phyloP scores from a whole-genome alignment of 768 basidiomycete species.

The Cystofilobasidium macerans region DNA sequence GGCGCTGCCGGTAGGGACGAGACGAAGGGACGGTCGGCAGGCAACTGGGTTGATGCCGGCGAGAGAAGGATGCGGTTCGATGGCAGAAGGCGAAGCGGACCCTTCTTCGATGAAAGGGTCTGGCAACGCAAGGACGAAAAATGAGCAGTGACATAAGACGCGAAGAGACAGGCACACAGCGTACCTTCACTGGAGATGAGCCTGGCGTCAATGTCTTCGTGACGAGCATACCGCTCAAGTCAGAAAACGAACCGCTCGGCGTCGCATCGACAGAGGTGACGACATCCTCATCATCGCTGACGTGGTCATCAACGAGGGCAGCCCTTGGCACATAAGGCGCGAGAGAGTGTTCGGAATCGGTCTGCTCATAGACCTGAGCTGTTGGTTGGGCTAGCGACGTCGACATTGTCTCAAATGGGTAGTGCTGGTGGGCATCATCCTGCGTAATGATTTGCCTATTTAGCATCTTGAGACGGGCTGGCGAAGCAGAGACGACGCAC shows the following conservation, averaged over 20 bases:
- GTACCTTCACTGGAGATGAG: neutral
- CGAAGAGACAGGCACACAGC: no score
- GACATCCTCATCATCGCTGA: neutral
- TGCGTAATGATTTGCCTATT: no score
- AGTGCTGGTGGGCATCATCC: conserved; percentile 1
- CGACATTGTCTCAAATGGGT: neutral
- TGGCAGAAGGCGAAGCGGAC: neutral
- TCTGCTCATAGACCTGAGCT: neutral
- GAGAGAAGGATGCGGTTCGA: neutral
- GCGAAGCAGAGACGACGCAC: neutral
- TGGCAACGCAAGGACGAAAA: neutral
- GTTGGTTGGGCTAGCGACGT: neutral
- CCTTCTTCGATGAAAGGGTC: neutral
- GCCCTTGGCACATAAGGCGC: neutral
- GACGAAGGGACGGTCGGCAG: neutral
- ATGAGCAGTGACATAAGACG: no score
- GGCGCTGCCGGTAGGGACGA: neutral
- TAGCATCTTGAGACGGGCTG: no score
- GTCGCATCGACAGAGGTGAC: neutral
- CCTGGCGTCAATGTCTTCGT: no score
- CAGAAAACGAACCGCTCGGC: neutral
- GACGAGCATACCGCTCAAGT: no score
- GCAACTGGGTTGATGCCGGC: neutral
- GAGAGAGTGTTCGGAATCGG: neutral
- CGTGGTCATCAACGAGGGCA: no score